These are phyloP conservation scores for Aotearoamyces nothofagi DNA, from an alignment of 2,329 filamentous ascomycete species.

Conservation along the genomic window DNA sequence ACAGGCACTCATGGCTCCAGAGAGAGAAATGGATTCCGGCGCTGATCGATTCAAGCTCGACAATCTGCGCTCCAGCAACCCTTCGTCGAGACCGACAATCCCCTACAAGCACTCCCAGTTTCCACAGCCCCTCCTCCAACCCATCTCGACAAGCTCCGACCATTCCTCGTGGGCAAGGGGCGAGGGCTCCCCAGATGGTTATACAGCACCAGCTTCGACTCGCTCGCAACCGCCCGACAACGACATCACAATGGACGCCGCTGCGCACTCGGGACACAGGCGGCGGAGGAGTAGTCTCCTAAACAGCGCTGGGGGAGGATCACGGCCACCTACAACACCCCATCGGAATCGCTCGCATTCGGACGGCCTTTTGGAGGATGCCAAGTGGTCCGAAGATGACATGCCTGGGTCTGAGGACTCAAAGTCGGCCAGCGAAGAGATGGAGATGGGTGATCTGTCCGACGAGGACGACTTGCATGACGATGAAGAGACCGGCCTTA, in stretches of 20 bases:
- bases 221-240: slow-evolving; percentile 6
- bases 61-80: not conserved
- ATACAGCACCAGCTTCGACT: slow-evolving; percentile 9
- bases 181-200: slow-evolving; percentile 6
- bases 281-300: slow-evolving; percentile 18
- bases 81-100: slow-evolving; percentile 1
- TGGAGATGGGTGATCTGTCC: slow-evolving; percentile 40
- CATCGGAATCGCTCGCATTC: not conserved
- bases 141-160: slow-evolving; percentile 7
- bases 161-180: slow-evolving; percentile 6
- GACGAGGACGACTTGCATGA: slow-evolving; percentile 64
- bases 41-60: slow-evolving; percentile 1
- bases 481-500: slow-evolving; percentile 83
- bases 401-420: slow-evolving; percentile 14
- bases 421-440: slow-evolving; percentile 27
- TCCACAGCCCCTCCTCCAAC: slow-evolving; percentile 4
- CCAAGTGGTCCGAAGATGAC: not conserved
- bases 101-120: slow-evolving; percentile 1
- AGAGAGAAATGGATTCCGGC: not conserved
- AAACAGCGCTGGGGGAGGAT: slow-evolving; percentile 10
- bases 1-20: no score
- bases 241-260: slow-evolving; percentile 11
- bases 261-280: slow-evolving; percentile 12
- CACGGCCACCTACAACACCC: not conserved
- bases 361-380: slow-evolving; percentile 3